phyloP scores from a whole-genome alignment of 768 basidiomycete genomes.

The Tulasnella sp. region DNA sequence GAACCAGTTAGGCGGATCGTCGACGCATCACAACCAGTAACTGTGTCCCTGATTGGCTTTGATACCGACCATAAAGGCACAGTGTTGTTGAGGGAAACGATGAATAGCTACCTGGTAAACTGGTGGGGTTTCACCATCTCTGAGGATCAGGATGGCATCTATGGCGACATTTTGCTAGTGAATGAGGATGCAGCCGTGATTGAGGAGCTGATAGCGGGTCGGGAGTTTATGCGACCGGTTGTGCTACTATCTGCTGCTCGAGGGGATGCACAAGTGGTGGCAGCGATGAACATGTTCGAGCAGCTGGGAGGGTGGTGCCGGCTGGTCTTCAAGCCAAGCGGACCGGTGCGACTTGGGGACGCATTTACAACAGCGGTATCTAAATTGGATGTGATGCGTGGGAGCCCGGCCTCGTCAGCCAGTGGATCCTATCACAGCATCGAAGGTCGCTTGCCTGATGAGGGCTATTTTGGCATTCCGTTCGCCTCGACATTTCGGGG shows the following conservation, averaged over 20 bases:
- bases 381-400: conserved; percentile 25
- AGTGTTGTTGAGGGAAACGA: conserved; percentile 48
- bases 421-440: not conserved
- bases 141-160: conserved; percentile 30
- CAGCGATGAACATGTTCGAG: conserved; percentile 60
- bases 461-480: not conserved
- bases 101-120: conserved; percentile 52
- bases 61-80: conserved; percentile 52
- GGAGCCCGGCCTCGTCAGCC: conserved; percentile 6
- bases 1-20: conserved; percentile 39
- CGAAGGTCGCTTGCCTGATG: not conserved
- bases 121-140: conserved; percentile 66
- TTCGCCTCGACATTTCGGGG: not conserved
- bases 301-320: conserved; percentile 78
- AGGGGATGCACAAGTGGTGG: conserved; percentile 52
- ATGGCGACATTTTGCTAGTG: conserved; percentile 64
- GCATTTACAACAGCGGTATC: conserved; percentile 51
- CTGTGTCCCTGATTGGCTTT: conserved; percentile 65
- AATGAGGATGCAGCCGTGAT: conserved; percentile 67
- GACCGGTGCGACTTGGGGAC: conserved; percentile 60
- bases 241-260: conserved; percentile 65
- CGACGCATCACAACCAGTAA: conserved; percentile 33
- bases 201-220: conserved; percentile 43
- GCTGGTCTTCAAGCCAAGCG: conserved; percentile 78
- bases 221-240: conserved; percentile 53